A percentile compares a stretch with the other conserved stretches of the same genome.
Conservation (phyloP, 116 monocot genomes). For the Posidonia oceanica region DNA sequence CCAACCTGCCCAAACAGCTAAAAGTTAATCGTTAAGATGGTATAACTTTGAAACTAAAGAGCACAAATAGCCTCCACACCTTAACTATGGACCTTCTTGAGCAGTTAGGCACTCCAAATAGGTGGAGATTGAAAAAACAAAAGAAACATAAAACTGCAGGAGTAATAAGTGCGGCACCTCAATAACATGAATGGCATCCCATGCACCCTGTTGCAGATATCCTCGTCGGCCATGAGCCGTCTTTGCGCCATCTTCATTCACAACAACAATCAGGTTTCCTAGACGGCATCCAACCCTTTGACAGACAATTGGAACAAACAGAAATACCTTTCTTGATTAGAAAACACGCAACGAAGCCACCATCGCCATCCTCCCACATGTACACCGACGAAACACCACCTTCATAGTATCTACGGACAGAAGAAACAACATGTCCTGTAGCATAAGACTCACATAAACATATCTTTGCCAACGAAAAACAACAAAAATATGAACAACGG, state of each 20-base stretch:
- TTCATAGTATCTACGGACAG: constrained; percentile 73
- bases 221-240: constrained; percentile 66
- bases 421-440: not conserved
- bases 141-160: not conserved
- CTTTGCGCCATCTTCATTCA: constrained; percentile 66
- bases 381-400: constrained; percentile 96
- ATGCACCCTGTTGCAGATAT: constrained; percentile 72
- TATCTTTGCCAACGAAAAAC: not conserved
- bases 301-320: not conserved
- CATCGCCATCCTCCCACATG: constrained; percentile 82
- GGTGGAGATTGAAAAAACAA: not conserved
- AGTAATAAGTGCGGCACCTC: constrained; percentile 37
- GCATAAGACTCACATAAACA: not conserved
- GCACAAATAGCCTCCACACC: too few relatives aligned
- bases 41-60: too few relatives aligned
- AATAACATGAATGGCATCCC: constrained; percentile 98
- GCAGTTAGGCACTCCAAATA: not conserved
- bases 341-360: constrained; percentile 72
- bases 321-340: constrained; percentile 86
- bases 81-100: too few relatives aligned
- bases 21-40: not conserved
- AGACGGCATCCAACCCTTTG: not conserved
- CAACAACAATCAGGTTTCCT: not conserved
- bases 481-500: constrained; percentile 9
- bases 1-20: constrained; percentile 34